Conservation (phyloP, 2,329 filamentous ascomycete genomes). For the Phaeosphaeriaceae sp. region DNA sequence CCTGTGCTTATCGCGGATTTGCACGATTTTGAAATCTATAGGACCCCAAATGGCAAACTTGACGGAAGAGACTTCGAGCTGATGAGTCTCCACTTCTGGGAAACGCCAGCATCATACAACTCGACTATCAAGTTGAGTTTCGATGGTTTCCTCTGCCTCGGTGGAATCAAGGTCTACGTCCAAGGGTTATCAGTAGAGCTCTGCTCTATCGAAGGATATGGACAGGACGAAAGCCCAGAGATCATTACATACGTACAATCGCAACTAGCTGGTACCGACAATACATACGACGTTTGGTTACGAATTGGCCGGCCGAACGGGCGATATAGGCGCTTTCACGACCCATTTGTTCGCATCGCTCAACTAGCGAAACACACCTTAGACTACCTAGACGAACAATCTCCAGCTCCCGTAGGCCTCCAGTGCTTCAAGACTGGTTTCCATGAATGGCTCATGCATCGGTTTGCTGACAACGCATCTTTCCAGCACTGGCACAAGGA, state of each 20-base stretch:
- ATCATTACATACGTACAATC: slow-evolving; percentile 73
- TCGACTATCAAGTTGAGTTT: slow-evolving; percentile 23
- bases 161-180: slow-evolving; percentile 58
- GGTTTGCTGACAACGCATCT: slow-evolving; percentile 51
- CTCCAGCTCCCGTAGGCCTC: slow-evolving; percentile 54
- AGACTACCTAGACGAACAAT: slow-evolving; percentile 62
- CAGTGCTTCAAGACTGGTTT: slow-evolving; percentile 67
- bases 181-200: slow-evolving; percentile 62
- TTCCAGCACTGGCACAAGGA: slow-evolving; percentile 64
- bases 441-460: slow-evolving; percentile 59
- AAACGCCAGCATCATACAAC: slow-evolving; percentile 7
- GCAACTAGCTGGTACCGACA: slow-evolving; percentile 25
- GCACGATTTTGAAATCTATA: slow-evolving; percentile 35
- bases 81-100: slow-evolving; percentile 23
- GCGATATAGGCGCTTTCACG: slow-evolving; percentile 69
- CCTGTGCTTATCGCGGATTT: slow-evolving; percentile 24
- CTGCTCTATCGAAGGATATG: slow-evolving; percentile 73
- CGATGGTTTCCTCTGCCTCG: slow-evolving; percentile 54
- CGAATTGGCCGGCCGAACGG: slow-evolving; percentile 61
- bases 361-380: slow-evolving; percentile 75
- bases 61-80: slow-evolving; percentile 5
- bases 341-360: slow-evolving; percentile 73
- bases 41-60: slow-evolving; percentile 5
- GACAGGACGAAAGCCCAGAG: slow-evolving; percentile 52
- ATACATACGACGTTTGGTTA: slow-evolving; percentile 65